A percentile compares a stretch with the other conserved stretches of the same genome.
These are phyloP conservation scores for Shiraia sp. DNA, from an alignment of 2,329 filamentous ascomycete species.

Conservation along the genomic window DNA sequence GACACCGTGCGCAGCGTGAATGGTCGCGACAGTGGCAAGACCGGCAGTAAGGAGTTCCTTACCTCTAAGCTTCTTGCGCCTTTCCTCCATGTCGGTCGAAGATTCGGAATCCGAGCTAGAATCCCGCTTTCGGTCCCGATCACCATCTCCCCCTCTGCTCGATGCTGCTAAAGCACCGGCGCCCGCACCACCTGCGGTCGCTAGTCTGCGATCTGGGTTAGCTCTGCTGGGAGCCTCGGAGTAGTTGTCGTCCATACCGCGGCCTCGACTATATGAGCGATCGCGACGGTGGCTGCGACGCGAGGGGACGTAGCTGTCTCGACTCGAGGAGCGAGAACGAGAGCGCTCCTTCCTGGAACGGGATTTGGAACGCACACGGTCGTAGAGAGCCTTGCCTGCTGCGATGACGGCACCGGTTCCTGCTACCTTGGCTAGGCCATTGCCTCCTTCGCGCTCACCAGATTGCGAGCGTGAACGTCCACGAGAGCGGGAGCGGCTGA, in stretches of 20 bases:
- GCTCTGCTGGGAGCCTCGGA: conserved; percentile 40
- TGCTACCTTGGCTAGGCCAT: conserved; percentile 54
- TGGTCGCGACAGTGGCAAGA: conserved; percentile 69
- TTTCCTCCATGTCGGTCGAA: conserved; percentile 65
- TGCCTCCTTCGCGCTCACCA: conserved; percentile 51
- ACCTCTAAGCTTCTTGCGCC: conserved; percentile 66
- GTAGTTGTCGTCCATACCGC: conserved; percentile 51
- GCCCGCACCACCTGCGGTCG: conserved; percentile 39
- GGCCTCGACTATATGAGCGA: conserved; percentile 40
- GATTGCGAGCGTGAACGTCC: conserved; percentile 49
- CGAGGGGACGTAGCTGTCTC: conserved; percentile 56
- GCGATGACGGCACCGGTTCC: conserved; percentile 55
- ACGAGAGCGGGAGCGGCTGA: conserved; percentile 48
- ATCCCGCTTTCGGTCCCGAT: conserved; percentile 25
- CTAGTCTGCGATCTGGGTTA: conserved; percentile 46
- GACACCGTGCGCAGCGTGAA: conserved; percentile 69
- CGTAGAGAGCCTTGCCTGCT: conserved; percentile 57
- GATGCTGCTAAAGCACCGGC: conserved; percentile 40
- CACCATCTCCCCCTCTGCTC: conserved; percentile 13
- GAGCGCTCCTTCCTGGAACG: conserved; percentile 52
- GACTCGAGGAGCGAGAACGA: conserved; percentile 45
- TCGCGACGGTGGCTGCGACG: conserved; percentile 49
- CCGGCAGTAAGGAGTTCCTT: conserved; percentile 69
- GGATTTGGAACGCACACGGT: conserved; percentile 60
- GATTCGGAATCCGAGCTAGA: conserved; percentile 51